Evolutionary conservation across 441 rosid species (phyloP), one percentile per base, ranked within the genome.

Genomic region (Gossypium trilobum): DNA sequence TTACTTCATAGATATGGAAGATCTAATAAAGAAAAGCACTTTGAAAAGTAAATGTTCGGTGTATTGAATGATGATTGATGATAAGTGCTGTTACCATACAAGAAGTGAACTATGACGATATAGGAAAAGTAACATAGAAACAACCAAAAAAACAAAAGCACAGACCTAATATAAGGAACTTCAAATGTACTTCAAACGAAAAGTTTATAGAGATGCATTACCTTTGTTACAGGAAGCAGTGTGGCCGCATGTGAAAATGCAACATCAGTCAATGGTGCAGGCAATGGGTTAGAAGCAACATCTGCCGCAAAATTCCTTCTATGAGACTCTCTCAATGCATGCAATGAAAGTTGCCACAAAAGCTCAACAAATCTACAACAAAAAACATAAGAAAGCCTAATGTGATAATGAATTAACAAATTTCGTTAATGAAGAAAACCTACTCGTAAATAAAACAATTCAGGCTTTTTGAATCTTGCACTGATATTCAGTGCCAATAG

Each of bases 191-290:
- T 63, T 39, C 29, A 63, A 19, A 39, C 11, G 16, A 39, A 39
- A 7, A 39, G 16, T 19, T 14, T 4, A 19, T 55, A 10, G 9
- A 16, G 44, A 33, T n/a, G 23, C 0, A 75, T 66, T 81, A 95
- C 99, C 95, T 90, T 95, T 20, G 99, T 92, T 54, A 95, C 93
- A 16, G 98, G 98, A 81, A 95, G 97, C 64, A 95, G 82, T 10
- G 99, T 91, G 71, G 99, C 95, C 71, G 99, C 99, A 83, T 95
- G 98, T 74, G 97, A 92, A 83, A 92, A 95, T 25, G 99, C 93
- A 44, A 95, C 98, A 73, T 92, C 99, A 5, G 99, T 95, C 46
- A 95, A 81, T 22, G 98, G 86, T 75, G 97, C 90, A 74, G 99
- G 99, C 51, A 95, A 73, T 2, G 99, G 98, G 72, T 87, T 92